Evolutionary conservation across 2,329 filamentous ascomycete species (phyloP), one percentile per base, ranked within the genome.

Genomic region (Colletotrichum tabaci): DNA sequence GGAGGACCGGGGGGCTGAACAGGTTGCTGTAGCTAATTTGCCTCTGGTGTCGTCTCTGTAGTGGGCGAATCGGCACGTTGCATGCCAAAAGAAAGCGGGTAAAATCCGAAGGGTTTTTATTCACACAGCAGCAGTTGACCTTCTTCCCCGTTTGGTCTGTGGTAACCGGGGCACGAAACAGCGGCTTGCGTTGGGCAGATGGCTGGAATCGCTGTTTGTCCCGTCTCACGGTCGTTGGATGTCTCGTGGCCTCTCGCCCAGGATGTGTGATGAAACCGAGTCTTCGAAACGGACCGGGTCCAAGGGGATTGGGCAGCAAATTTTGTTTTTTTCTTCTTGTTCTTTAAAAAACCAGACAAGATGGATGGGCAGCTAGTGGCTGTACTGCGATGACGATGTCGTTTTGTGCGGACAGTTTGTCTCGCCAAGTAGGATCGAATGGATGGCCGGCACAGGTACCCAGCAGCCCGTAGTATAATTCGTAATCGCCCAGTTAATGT

Each of bases 221-320:
- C 69, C 69, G 69, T 69, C 46, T 30, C 46, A 66, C 55, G 53
- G 64, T 72, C 69, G 69, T 35, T 72, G 69, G 60, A 56, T 69
- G 65, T 60, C 69, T 72, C 69, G 69, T 72, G 66, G 65, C 69
- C 69, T 63, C 69, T 72, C 65, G 69, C 53, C 69, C 65, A 47
- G 60, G 58, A 69, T 47, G 44, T 55, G 53, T 55, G 65, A 44
- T 58, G 53, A 44, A 53, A 49, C 23, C 16, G 44, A 62, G 49
- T 53, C 15, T 46, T 46, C 8, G 5, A 35, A 35, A 58, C 57
- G 40, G 46, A 49, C 30, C 44, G 30, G 60, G 40, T 63, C 46
- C 44, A 69, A 63, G 38, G 52, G 49, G 30, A 49, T 69, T 58
- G 65, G 65, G 65, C 62, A 72, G 52, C 66, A 64, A 35, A 2